Percentiles rank a stretch among this genome's conserved stretches.
phyloP scores from a whole-genome alignment of 306 rosid genomes.

The Cicer bijugum region DNA sequence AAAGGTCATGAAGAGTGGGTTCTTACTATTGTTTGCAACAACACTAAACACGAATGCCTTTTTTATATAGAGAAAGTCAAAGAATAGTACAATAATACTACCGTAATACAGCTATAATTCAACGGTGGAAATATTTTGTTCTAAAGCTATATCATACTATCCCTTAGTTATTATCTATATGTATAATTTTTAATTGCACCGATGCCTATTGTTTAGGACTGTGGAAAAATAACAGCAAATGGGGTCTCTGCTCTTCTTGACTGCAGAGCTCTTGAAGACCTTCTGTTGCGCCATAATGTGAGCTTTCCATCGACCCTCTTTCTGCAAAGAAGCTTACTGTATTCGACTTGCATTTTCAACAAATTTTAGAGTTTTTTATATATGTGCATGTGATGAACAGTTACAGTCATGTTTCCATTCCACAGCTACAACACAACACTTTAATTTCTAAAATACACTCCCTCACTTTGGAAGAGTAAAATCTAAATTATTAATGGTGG shows the following conservation, averaged over 20 bases:
- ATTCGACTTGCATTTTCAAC: not conserved
- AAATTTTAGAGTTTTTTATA: slow-evolving; percentile 5
- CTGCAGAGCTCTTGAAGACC: slow-evolving; percentile 85
- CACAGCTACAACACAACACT: not conserved
- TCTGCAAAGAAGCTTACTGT: slow-evolving; percentile 1
- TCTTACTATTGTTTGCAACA: slow-evolving; percentile 21
- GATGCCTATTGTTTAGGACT: slow-evolving; percentile 59
- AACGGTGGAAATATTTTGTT: slow-evolving; percentile 10
- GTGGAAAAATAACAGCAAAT: slow-evolving; percentile 71
- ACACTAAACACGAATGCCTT: slow-evolving; percentile 24
- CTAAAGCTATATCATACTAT: slow-evolving; percentile 30
- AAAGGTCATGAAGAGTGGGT: slow-evolving; percentile 24
- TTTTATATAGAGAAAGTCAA: not conserved
- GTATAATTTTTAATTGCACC: slow-evolving; percentile 29
- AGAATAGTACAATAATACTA: not conserved
- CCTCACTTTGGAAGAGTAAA: slow-evolving; percentile 12
- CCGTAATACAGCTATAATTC: not conserved
- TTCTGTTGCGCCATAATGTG: slow-evolving; percentile 82
- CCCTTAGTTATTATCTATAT: not conserved
- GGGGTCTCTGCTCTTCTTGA: slow-evolving; percentile 71
- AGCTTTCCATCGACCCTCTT: slow-evolving; percentile 41
- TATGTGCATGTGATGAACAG: slow-evolving; percentile 21
- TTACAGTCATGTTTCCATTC: not conserved
- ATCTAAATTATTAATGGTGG: not conserved
- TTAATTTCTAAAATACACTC: not conserved